Base-by-base conservation (phyloP, 1,284 basidiomycete species). In the Marasmius fiardii region DNA sequence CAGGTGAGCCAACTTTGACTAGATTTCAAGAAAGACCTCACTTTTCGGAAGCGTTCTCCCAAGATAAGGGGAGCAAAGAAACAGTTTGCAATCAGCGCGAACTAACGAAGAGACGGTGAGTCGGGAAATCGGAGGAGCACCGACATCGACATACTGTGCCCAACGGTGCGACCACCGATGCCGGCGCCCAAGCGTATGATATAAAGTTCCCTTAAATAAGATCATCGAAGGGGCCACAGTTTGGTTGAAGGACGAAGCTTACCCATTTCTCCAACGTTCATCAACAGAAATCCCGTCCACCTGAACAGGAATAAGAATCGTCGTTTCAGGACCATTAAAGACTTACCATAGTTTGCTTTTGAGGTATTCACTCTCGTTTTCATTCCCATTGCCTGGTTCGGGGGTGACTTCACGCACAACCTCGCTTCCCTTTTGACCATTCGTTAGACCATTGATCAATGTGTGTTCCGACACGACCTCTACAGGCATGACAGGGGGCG, bases 31-130 rank as follows among this genome's bases (percentile, higher is more conserved):
- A 28, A 20, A 33, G 7, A 10, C 24, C 47, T 60, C 65, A 88
- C 88, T 74, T 80, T 87, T 43, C 83, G 85, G 65, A 93, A 91
- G 10, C 78, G 79, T 69, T 92, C 90, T 16, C 82, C 78, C n/a
- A 97, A 77, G 64, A 98, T 82, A 1, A 95, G 67, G 8, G 96
- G 96, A 0, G 96, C 93, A 61, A 98, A 94, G 48, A 95, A 79
- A 66, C 95, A 97, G 69, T 98, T 98, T 16, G 95, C 93, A 54
- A 98, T 88, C 8, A 99, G 78, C 1, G 96, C 90, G 65, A 92
- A 90, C 88, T 92, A 52, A 48, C 16, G 49, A 54, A 56, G 51
- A 53, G 57, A 57, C 33, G 47, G 60, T 56, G 47, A 34, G 51
- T 51, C 53, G 44, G 43, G 34, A 39, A 16, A 20, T 16, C 37